A percentile compares a stretch with the other conserved stretches of the same genome.
These are phyloP conservation scores for Xylaria sp. DNA, from an alignment of 2,329 filamentous ascomycete genomes.

Conservation along the genomic window DNA sequence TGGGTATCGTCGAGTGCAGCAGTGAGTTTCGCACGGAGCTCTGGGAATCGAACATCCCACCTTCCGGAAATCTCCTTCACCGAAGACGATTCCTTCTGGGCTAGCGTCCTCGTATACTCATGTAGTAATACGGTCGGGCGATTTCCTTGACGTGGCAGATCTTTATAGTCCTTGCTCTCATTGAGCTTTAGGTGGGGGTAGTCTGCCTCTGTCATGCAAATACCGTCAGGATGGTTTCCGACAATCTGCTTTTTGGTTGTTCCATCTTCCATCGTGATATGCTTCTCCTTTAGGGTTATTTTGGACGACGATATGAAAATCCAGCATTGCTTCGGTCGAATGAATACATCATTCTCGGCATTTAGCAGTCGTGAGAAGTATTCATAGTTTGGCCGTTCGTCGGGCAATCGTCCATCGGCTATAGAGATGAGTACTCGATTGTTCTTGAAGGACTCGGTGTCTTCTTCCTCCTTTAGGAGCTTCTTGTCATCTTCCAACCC, in stretches of 20 bases:
- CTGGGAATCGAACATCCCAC: constrained; percentile 65
- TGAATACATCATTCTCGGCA: constrained; percentile 58
- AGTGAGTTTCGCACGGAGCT: constrained; percentile 58
- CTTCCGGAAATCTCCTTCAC: constrained; percentile 58
- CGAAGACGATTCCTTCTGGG: constrained; percentile 61
- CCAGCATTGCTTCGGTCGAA: constrained; percentile 64
- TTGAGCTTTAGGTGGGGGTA: constrained; percentile 64
- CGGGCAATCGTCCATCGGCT: constrained; percentile 60
- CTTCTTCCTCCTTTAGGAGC: constrained; percentile 44
- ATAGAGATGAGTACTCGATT: constrained; percentile 68
- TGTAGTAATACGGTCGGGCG: constrained; percentile 56
- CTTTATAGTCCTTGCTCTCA: constrained; percentile 55
- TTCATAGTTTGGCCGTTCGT: constrained; percentile 65
- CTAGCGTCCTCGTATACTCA: constrained; percentile 61
- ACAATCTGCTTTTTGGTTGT: constrained; percentile 37
- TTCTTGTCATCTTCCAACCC: constrained; percentile 58
- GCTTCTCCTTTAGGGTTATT: constrained; percentile 56
- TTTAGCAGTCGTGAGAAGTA: constrained; percentile 64
- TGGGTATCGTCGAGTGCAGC: constrained; percentile 54
- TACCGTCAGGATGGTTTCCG: constrained; percentile 35
- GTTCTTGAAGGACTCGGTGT: constrained; percentile 65
- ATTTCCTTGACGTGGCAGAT: constrained; percentile 57
- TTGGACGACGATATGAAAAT: constrained; percentile 62
- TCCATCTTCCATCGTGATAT: constrained; percentile 37
- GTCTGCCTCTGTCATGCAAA: constrained; percentile 38